phyloP scores from a whole-genome alignment of 306 rosid genomes.

The Geum urbanum region DNA sequence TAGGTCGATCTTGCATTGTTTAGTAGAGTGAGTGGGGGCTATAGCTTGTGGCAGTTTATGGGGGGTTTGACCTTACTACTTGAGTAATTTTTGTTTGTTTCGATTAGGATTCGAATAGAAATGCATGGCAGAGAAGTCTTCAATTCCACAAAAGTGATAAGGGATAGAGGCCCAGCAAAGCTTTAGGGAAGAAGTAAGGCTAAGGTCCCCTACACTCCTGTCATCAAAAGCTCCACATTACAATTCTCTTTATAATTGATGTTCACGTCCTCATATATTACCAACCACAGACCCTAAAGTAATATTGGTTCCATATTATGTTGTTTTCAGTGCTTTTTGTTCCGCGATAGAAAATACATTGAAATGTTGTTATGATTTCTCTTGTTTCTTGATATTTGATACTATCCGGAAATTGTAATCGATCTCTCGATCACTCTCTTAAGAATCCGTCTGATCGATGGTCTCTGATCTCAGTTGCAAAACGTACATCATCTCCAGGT shows the following conservation, averaged over 20 bases:
- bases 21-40: slow-evolving; percentile 1
- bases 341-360: slow-evolving; percentile 18
- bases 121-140: slow-evolving; percentile 39
- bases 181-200: slow-evolving; percentile 35
- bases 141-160: slow-evolving; percentile 44
- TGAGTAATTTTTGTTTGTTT: slow-evolving; percentile 21
- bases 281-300: slow-evolving; percentile 72
- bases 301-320: slow-evolving; percentile 38
- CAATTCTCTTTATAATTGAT: slow-evolving; percentile 45
- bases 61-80: slow-evolving; percentile 14
- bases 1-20: background rate
- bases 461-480: background rate
- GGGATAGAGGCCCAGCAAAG: slow-evolving; percentile 31
- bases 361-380: background rate
- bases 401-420: background rate
- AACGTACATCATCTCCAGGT: background rate
- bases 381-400: background rate
- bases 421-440: background rate
- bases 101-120: slow-evolving; percentile 22
- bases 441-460: background rate
- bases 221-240: slow-evolving; percentile 51
- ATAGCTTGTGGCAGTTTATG: slow-evolving; percentile 1
- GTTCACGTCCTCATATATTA: slow-evolving; percentile 48
- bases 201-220: slow-evolving; percentile 67
- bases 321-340: slow-evolving; percentile 45